phyloP scores from a whole-genome alignment of 2,329 filamentous ascomycete species.

The Geosmithia morbida region DNA sequence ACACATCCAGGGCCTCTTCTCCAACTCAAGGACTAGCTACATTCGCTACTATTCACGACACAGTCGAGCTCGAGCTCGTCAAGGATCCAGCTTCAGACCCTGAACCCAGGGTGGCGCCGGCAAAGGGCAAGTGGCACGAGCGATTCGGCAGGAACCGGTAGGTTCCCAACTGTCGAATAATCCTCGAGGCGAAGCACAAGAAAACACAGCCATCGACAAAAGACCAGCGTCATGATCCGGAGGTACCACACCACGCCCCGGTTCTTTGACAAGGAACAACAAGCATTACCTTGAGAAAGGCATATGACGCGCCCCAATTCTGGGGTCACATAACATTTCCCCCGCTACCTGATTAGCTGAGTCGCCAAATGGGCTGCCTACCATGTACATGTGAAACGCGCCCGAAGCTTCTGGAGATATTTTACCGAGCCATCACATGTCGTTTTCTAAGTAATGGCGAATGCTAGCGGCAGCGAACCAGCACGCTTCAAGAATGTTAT shows the following conservation, averaged over 20 bases:
- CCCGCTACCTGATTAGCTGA: neutral
- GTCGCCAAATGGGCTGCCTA: neutral
- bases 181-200: neutral
- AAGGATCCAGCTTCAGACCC: constrained; percentile 12
- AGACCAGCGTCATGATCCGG: neutral
- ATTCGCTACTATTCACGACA: constrained; percentile 45
- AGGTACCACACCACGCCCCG: neutral
- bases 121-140: constrained; percentile 45
- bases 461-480: no score
- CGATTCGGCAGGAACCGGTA: constrained; percentile 35
- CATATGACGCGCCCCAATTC: neutral
- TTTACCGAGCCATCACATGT: neutral
- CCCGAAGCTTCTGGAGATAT: neutral
- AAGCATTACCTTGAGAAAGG: neutral
- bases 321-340: neutral
- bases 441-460: neutral
- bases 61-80: constrained; percentile 41
- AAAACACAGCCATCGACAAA: neutral
- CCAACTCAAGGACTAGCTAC: constrained; percentile 23
- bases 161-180: neutral
- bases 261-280: neutral
- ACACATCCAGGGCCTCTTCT: constrained; percentile 2
- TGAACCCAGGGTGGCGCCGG: constrained; percentile 6
- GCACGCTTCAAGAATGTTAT: no score
- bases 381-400: neutral